Base-by-base conservation (phyloP, 2,329 filamentous ascomycete genomes). In the Cordyceps javanica region DNA sequence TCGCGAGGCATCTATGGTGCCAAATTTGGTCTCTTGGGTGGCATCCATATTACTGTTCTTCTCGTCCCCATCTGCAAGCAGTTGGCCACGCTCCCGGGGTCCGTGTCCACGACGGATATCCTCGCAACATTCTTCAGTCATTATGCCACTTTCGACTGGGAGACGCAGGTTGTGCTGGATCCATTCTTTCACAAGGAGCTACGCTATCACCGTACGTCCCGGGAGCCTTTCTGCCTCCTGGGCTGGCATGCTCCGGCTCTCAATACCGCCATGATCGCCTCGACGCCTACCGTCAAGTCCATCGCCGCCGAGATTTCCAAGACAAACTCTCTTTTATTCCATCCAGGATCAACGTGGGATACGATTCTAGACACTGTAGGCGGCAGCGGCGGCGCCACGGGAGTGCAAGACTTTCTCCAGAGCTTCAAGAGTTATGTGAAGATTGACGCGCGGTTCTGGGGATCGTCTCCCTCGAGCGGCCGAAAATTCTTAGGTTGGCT, bases 401-500 rank as follows among this genome's bases (percentile, higher is more conserved):
- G 72, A 11, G 69, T 72, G 5, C 54, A 60, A 1, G 74, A 78
- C 3, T 88, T 88, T 61, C 64, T 87, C 6, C 62, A 62, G 1
- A 64, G 70, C 0, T 82, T 81, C 66, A 77, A 73, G 56, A 79
- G 72, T 54, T 89, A 84, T 64, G 69, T 85, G 58, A 82, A 80
- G 63, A 77, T 89, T 53, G 80, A 86, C 58, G 75, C 82, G 1
- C 82, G 85, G 48, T 88, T 85, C 68, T 89, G 86, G 86, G 84
- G 83, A 1, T 70, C 78, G 7, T 82, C 82, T 2, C 69, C 77
- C 1, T 70, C 75, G 1, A 82, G 78, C 55, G 81, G 82, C 1
- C 79, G 77, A 21, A 72, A 74, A 13, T 77, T 86, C 49, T 71
- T 87, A 0, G 82, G 82, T 11, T 88, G 85, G 85, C 68, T 88